These are phyloP conservation scores for Phialophora macrospora DNA, from an alignment of 2,329 filamentous ascomycete species.

Conservation along the genomic window DNA sequence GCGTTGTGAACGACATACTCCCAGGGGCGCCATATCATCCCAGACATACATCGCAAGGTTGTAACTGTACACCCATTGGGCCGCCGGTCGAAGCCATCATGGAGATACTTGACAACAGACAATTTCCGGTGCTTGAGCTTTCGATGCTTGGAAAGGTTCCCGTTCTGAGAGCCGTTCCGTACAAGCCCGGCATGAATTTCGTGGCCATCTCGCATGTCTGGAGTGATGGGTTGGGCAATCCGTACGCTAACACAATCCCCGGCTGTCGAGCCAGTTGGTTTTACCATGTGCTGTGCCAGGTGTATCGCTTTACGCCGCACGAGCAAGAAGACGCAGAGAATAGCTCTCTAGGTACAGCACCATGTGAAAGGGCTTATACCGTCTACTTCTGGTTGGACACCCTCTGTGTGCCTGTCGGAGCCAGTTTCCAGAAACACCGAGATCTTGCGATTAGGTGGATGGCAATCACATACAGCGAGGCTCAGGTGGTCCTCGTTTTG, in stretches of 20 bases:
- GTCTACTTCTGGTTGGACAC: constrained; percentile 1
- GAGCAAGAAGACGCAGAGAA: background rate
- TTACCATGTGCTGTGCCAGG: background rate
- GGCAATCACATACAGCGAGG: background rate
- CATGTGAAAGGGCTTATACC: background rate
- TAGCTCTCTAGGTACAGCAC: background rate
- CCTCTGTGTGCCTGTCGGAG: background rate
- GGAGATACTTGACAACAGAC: background rate
- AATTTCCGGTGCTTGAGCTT: background rate
- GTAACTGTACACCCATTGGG: background rate
- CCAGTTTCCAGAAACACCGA: background rate
- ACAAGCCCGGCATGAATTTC: background rate
- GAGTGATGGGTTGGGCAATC: constrained; percentile 3
- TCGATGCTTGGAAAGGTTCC: background rate
- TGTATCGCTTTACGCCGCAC: background rate
- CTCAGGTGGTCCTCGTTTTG: background rate
- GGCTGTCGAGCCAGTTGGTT: background rate
- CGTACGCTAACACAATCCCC: background rate
- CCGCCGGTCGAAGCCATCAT: background rate
- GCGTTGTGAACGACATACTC: background rate
- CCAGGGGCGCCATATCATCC: background rate
- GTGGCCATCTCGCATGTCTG: constrained; percentile 16
- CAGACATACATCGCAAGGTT: background rate
- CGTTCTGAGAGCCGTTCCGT: background rate
- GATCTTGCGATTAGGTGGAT: background rate